Base-by-base conservation (phyloP, 2,329 filamentous ascomycete genomes). In the Fusarium sarcochroum region DNA sequence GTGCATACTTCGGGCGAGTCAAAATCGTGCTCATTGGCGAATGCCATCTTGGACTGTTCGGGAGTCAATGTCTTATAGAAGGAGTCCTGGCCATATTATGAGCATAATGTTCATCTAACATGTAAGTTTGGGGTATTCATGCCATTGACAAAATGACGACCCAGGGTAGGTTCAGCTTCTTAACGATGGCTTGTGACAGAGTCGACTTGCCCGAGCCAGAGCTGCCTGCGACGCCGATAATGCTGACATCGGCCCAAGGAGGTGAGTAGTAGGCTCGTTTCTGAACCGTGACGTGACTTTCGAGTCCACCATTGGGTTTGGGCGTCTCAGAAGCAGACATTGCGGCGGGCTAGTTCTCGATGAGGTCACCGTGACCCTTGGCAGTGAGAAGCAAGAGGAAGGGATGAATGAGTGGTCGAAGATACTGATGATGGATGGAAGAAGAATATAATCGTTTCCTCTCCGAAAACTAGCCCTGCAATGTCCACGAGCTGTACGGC, bases 121-220 rank as follows among this genome's bases (percentile, higher is more conserved):
- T 40, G 18, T 21, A 42, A 25, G 38, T 40, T 25, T 30, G 37
- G 37, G 49, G 55, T 25, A 20, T 49, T 76, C 83, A 76, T 86
- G 95, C 93, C 91, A 99, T 98, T 41, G 94, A 97, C 73, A 99
- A 81, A 80, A 99, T 98, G 49, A 98, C 94, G 65, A 99, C 96
- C 95, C 96, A 99, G 58, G 96, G 96, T 68, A 99, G 83, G 80
- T 96, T 97, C 73, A 99, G 83, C 75, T 92, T 91, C 74, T 88
- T 91, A 69, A 98, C 93, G 73, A 99, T 97, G 68, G 95, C 93
- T 77, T 97, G 88, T 32, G 96, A 94, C 54, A 99, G 83, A 8
- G 94, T 98, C 8, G 95, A 98, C 84, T 99, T 99, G 59, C 95
- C 81, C 25, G 95, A 98, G 41, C 96, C 96, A 27, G 95, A 98